These are phyloP conservation scores for Rhizoclosmatium globosum DNA, from an alignment of 192 early-diverging fungal genomes.

Conservation along the genomic window DNA sequence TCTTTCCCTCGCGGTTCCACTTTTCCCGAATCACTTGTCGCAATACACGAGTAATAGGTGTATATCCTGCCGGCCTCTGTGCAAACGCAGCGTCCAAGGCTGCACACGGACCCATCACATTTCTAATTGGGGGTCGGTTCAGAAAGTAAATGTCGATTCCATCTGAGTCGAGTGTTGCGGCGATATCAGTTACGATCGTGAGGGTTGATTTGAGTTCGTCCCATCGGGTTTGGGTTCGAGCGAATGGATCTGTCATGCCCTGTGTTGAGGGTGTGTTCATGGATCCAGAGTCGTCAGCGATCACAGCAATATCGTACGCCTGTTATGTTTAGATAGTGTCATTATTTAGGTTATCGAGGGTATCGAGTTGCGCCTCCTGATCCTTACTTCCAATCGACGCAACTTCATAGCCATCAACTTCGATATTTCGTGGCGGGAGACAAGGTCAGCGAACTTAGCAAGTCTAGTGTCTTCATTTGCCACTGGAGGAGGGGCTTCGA, in stretches of 20 bases:
- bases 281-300: conserved; percentile 35
- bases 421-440: conserved; percentile 15
- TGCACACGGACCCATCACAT: background rate
- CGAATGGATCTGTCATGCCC: conserved; percentile 15
- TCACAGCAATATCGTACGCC: conserved; percentile 34
- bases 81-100: conserved; percentile 5
- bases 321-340: background rate
- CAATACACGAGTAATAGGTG: conserved; percentile 2
- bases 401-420: conserved; percentile 30
- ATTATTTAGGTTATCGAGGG: background rate
- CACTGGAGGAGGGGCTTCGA: background rate
- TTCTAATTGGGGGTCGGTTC: conserved; percentile 12
- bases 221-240: conserved; percentile 27
- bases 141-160: conserved; percentile 38
- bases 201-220: conserved; percentile 33
- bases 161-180: conserved; percentile 20
- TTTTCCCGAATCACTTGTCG: background rate
- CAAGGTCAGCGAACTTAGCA: background rate
- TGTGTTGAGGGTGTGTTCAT: conserved; percentile 16
- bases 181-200: conserved; percentile 22
- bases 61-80: background rate
- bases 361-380: background rate
- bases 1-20: background rate
- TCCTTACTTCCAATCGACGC: conserved; percentile 21
- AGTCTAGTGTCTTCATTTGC: background rate